Evolutionary conservation across 805 yeast genomes (phyloP), one percentile per base, ranked within the genome.

Genomic region (Candida methanosorbosa): DNA sequence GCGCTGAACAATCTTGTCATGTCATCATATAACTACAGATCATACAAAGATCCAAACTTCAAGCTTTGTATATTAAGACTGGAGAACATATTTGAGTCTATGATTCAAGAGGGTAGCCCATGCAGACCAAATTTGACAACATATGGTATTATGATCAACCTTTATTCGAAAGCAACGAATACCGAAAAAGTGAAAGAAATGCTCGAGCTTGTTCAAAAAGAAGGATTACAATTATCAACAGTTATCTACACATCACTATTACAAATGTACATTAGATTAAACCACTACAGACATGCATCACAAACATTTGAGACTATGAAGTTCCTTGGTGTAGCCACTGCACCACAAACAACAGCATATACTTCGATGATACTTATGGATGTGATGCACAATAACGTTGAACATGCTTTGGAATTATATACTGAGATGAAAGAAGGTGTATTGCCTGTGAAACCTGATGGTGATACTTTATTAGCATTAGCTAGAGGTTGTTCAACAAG

Each of bases 261-360:
- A 28, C 77, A 78, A 40, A 65, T 83, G 18, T 74, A 81, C 47
- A 74, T 77, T 6, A 65, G 72, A 35, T 49, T 66, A 34, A 60
- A 50, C 38, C 70, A 72, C 36, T 73, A 66, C 40, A 54, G 63
- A 14, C 76, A 80, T 41, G 94, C 95, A 0, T 70, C 72, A 37
- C 76, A 76, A 30, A 63, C 83, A 2, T 92, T 92, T 57, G 86
- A 81, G 43, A 75, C 85, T 41, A 77, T 92, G 87, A 90, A 86
- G 51, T 90, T 84, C 52, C 54, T 81, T 44, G 75, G 92, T 1
- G 49, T 64, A 4, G 61, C 64, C 19, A 75, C 87, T 13, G 68
- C 73, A 33, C 96, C 97, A 0, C 81, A 77, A 32, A 48, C 72
- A 0, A 56, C 59, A 14, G 73, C 87, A 1, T 92, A 87, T 54